A percentile compares a stretch with the other conserved stretches of the same genome.
Evolutionary conservation across 495 filamentous ascomycete genomes (phyloP).

Genomic region (Penicillium diatomitis): DNA sequence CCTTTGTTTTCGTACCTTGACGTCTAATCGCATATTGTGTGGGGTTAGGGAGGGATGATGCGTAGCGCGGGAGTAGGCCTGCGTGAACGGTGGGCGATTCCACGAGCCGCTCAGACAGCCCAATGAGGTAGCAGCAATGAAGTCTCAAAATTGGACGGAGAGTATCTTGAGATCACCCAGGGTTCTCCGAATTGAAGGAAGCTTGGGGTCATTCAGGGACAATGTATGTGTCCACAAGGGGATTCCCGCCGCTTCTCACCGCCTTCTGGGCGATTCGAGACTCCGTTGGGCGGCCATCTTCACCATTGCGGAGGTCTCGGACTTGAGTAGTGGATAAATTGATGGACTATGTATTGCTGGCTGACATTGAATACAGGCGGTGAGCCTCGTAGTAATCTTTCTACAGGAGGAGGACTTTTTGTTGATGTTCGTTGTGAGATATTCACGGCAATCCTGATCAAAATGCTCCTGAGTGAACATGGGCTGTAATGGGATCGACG

Average conservation of each 20-base stretch:
- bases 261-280: conserved; percentile 21
- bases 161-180: conserved; percentile 10
- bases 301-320: not conserved
- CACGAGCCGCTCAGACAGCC: conserved; percentile 36
- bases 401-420: too few relatives aligned
- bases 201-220: conserved; percentile 22
- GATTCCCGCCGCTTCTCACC: conserved; percentile 35
- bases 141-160: conserved; percentile 7
- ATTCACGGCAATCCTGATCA: too few relatives aligned
- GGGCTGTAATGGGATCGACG: too few relatives aligned
- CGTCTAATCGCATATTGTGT: conserved; percentile 77
- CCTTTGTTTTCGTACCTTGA: conserved; percentile 59
- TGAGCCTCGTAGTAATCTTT: too few relatives aligned
- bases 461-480: too few relatives aligned
- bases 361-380: too few relatives aligned
- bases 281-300: not conserved
- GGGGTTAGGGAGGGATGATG: conserved; percentile 25
- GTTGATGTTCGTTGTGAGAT: too few relatives aligned
- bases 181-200: conserved; percentile 15
- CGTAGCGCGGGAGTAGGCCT: conserved; percentile 34
- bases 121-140: conserved; percentile 7
- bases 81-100: conserved; percentile 24
- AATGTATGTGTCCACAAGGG: conserved; percentile 42
- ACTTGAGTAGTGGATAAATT: not conserved
- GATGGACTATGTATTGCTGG: too few relatives aligned